These are phyloP conservation scores for Metschnikowia colocasiae DNA, from an alignment of 805 yeast species.

Conservation along the genomic window DNA sequence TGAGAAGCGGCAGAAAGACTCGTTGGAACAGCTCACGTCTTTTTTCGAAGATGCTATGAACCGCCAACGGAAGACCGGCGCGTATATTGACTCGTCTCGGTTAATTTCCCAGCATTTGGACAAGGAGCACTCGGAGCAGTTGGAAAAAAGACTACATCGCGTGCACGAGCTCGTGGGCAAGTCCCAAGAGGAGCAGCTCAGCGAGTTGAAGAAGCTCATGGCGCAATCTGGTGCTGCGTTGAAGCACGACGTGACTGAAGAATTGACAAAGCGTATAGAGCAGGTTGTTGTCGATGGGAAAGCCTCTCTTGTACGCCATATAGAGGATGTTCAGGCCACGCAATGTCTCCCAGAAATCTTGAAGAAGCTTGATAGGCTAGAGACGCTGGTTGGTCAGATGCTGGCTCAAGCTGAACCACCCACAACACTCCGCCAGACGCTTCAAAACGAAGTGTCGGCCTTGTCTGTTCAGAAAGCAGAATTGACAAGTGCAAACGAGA, in stretches of 20 bases:
- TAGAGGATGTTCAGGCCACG: neutral
- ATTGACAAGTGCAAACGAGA: neutral
- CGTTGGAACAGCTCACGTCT: neutral
- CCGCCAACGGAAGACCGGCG: neutral
- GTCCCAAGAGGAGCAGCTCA: neutral
- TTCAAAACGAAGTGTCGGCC: neutral
- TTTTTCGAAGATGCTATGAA: neutral
- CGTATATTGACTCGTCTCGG: neutral
- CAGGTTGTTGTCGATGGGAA: neutral
- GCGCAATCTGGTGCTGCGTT: neutral
- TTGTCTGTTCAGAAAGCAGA: neutral
- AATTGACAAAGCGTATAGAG: neutral
- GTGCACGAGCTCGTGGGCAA: neutral
- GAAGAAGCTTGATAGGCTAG: neutral
- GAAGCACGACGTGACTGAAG: neutral
- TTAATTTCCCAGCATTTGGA: slow-evolving; percentile 1
- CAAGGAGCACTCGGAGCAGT: neutral
- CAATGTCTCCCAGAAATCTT: neutral
- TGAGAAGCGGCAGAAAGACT: slow-evolving; percentile 1
- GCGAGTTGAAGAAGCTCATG: neutral
- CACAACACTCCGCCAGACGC: no score
- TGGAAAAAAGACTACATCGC: neutral
- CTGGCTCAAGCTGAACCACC: neutral
- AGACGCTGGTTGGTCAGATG: neutral
- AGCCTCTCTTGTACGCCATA: neutral